Evolutionary conservation across 2,329 filamentous ascomycete species (phyloP).

Genomic region (Pseudogymnoascus sp.): DNA sequence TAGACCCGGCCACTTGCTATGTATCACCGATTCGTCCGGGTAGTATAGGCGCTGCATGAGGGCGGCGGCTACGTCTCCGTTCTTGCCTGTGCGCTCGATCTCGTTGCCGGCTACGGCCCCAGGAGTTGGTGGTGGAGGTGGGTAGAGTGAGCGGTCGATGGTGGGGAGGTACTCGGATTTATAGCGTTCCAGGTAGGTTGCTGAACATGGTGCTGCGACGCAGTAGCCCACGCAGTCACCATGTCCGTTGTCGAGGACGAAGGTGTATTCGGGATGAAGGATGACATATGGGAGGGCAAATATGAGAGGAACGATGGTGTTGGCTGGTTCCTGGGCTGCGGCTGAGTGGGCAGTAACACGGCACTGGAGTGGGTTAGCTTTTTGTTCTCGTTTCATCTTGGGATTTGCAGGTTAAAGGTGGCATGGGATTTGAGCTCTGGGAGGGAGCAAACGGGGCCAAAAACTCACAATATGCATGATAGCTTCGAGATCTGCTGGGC

Average conservation of each 20-base stretch:
- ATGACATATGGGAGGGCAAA: conserved; percentile 6
- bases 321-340: conserved; percentile 1
- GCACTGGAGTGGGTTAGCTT: not conserved
- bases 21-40: not conserved
- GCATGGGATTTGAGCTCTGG: not conserved
- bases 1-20: not conserved
- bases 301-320: conserved; percentile 8
- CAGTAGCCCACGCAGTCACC: not conserved
- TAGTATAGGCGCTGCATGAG: not conserved
- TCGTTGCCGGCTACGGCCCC: not conserved
- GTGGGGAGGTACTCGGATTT: conserved; percentile 5
- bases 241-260: conserved; percentile 1
- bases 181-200: not conserved
- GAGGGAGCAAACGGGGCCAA: not conserved
- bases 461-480: conserved; percentile 7
- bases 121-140: not conserved
- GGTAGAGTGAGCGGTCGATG: not conserved
- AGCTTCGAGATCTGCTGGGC: not conserved
- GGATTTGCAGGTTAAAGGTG: not conserved
- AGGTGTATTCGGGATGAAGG: not conserved
- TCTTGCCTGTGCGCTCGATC: not conserved
- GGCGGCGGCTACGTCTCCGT: not conserved
- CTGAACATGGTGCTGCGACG: not conserved
- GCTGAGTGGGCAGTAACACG: conserved; percentile 3
- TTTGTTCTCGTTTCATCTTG: not conserved